phyloP scores from a whole-genome alignment of 345 rosid genomes.

The Salix brachista region DNA sequence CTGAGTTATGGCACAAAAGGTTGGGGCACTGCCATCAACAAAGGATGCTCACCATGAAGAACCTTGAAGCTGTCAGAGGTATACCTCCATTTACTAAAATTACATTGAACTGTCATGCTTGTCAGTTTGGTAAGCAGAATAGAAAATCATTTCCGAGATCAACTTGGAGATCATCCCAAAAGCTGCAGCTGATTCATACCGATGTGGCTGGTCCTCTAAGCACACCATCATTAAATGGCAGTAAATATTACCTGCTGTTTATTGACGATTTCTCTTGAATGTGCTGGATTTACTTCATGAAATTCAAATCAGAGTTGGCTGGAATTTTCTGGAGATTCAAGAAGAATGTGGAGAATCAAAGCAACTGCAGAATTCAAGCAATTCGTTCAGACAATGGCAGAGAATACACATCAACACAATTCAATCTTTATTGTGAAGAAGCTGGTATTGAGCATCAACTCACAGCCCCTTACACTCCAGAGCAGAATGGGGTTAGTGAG shows the following conservation, averaged over 20 bases:
- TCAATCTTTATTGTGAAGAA: constrained; percentile 1
- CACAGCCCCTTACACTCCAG: constrained; percentile 5
- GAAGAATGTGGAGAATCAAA: constrained; percentile 2
- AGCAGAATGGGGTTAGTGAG: not conserved
- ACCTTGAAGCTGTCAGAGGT: not conserved
- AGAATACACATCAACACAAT: not conserved
- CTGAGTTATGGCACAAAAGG: not conserved
- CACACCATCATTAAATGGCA: not conserved
- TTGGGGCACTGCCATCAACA: not conserved
- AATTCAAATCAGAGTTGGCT: too few relatives aligned
- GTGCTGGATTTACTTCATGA: not conserved
- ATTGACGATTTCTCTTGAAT: constrained; percentile 1
- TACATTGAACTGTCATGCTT: not conserved
- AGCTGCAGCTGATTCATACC: constrained; percentile 2
- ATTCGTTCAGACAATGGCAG: not conserved
- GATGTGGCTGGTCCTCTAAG: not conserved
- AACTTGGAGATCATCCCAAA: not conserved
- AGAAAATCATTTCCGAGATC: not conserved
- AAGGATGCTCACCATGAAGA: not conserved
- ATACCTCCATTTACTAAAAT: not conserved
- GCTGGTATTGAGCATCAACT: constrained; percentile 6
- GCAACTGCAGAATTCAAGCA: not conserved
- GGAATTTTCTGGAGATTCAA: not conserved
- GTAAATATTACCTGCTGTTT: not conserved
- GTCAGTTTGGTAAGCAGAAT: constrained; percentile 1